phyloP scores from a whole-genome alignment of 164 flowering plant genomes.

The Berberis vulgaris region DNA sequence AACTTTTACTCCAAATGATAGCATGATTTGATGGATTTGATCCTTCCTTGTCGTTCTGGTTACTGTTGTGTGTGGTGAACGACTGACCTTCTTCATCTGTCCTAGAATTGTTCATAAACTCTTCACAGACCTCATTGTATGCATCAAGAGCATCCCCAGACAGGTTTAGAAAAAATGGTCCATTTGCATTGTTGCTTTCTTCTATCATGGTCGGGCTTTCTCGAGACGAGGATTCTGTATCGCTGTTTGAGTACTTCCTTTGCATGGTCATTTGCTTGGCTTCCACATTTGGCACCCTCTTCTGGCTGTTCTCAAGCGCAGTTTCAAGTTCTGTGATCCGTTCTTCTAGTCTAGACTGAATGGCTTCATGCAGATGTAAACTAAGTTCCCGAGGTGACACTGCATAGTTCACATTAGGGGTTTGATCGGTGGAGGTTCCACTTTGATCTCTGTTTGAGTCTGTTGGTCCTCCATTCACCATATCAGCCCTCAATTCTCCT shows the following conservation, averaged over 20 bases:
- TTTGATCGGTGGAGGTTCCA: slow-evolving; percentile 28
- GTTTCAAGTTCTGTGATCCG: slow-evolving; percentile 67
- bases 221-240: slow-evolving; percentile 18
- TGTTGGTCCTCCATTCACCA: slow-evolving; percentile 14
- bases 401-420: slow-evolving; percentile 32
- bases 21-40: slow-evolving; percentile 1
- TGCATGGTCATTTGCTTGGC: slow-evolving; percentile 17
- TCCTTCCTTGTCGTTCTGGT: slow-evolving; percentile 5
- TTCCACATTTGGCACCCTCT: slow-evolving; percentile 30
- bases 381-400: slow-evolving; percentile 76
- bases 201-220: slow-evolving; percentile 21
- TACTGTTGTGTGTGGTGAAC: slow-evolving; percentile 1
- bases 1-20: slow-evolving; percentile 1
- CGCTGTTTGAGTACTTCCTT: slow-evolving; percentile 23
- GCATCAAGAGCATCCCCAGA: slow-evolving; percentile 62
- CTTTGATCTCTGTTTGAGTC: slow-evolving; percentile 29
- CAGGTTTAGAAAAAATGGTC: slow-evolving; percentile 45
- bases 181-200: slow-evolving; percentile 8
- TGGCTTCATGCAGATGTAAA: slow-evolving; percentile 67
- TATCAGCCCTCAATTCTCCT: slow-evolving; percentile 54
- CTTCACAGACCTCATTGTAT: slow-evolving; percentile 48
- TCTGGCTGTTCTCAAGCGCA: slow-evolving; percentile 53
- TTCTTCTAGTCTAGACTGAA: slow-evolving; percentile 67
- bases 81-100: slow-evolving; percentile 34
- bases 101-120: slow-evolving; percentile 27